Conservation (phyloP, 495 filamentous ascomycete species). For the Penicillium bialowiezense region DNA sequence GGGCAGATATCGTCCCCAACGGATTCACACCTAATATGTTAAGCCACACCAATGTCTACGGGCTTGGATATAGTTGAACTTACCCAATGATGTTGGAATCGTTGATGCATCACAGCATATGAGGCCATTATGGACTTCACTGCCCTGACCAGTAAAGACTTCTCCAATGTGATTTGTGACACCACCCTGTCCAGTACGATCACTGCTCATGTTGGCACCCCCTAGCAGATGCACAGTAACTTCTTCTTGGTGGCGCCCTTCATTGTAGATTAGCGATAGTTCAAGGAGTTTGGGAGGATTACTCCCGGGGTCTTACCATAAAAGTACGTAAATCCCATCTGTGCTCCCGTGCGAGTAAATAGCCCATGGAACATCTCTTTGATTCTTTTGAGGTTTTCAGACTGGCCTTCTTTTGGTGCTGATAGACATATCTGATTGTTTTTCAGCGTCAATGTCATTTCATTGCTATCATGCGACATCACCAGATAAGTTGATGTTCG, state of each 20-base stretch:
- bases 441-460: constrained; percentile 57
- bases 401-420: constrained; percentile 7
- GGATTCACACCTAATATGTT: constrained; percentile 49
- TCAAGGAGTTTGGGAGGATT: too few species aligned
- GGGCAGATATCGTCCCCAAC: constrained; percentile 66
- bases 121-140: constrained; percentile 53
- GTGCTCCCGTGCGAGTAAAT: constrained; percentile 6
- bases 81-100: constrained; percentile 60
- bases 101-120: constrained; percentile 62
- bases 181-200: constrained; percentile 56
- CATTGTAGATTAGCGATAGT: not conserved
- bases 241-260: constrained; percentile 40
- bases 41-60: not conserved
- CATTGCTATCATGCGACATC: constrained; percentile 69
- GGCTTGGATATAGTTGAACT: not conserved
- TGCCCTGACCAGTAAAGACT: constrained; percentile 52
- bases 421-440: constrained; percentile 33
- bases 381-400: not conserved
- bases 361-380: not conserved
- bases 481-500: constrained; percentile 65
- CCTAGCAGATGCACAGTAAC: constrained; percentile 69
- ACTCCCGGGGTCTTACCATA: constrained; percentile 2
- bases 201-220: constrained; percentile 60
- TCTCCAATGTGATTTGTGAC: constrained; percentile 62
- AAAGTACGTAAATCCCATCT: constrained; percentile 13